Base-by-base conservation (phyloP, 2,329 filamentous ascomycete species). In the Ilyonectria destructans region DNA sequence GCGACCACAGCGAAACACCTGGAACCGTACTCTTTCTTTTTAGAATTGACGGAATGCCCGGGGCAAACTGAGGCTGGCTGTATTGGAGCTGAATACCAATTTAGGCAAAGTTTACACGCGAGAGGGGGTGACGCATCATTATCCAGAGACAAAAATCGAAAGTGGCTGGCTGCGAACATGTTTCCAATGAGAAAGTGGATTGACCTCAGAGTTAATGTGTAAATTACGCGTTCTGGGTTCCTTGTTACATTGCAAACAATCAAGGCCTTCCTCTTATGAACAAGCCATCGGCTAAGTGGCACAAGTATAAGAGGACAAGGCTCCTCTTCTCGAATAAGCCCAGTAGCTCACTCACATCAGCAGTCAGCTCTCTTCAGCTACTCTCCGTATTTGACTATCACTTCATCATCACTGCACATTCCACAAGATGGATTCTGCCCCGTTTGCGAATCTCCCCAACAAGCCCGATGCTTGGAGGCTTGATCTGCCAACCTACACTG, bases 401-500 rank as follows among this genome's bases (percentile, higher is more conserved):
- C 12, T 17, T 1, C 29, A 31, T 4, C 12, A 43, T 35, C 29
- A n/a, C 37, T 12, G 6, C 12, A 5, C 45, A 9, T 1, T 48
- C 21, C 35, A 4, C 26, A 58, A 17, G 29, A 67, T 68, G 61
- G 35, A 57, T 21, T 61, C 43, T 46, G 15, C 56, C 23, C 21
- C 31, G 17, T 13, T 58, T 40, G 35, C 51, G 40, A 58, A 37
- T 12, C 21, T 35, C 4, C 57, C 65, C 40, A 51, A 48, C 40
- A 57, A 61, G 4, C 57, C 61, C 6, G 52, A 65, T 35, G 51
- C 68, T 12, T 71, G 69, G 65, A 71, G 49, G 2, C 58, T 71
- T 9, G 68, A 70, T 6, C 65, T 60, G 3, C 64, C 69, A 15
- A 46, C 29, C 12, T 57, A 40, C 15, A 21, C 55, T 19, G 10